phyloP scores from a whole-genome alignment of 139 green algal species.

The Nannochloris sp. region DNA sequence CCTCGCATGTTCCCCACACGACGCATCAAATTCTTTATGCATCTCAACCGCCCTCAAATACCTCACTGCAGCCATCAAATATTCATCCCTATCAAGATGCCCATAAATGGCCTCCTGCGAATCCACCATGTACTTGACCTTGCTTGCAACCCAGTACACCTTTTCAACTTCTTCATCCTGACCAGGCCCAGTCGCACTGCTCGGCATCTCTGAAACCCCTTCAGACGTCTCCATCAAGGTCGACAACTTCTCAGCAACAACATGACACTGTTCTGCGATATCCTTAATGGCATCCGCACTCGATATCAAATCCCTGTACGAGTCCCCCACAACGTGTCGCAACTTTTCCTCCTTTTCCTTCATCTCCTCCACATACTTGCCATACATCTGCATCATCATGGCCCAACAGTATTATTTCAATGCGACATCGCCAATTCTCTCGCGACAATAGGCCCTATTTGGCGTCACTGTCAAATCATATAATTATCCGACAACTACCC shows the following conservation, averaged over 20 bases:
- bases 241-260: constrained; percentile 45
- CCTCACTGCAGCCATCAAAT: constrained; percentile 68
- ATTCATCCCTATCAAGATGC: constrained; percentile 67
- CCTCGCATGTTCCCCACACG: constrained; percentile 1
- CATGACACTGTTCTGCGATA: constrained; percentile 56
- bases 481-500: neutral
- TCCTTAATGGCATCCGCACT: constrained; percentile 81
- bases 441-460: neutral
- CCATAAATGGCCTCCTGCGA: constrained; percentile 95
- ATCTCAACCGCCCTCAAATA: constrained; percentile 67
- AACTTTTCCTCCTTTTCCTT: constrained; percentile 85
- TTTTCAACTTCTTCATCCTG: constrained; percentile 14
- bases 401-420: neutral
- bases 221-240: constrained; percentile 37
- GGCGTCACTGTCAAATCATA: neutral
- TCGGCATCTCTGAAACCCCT: neutral
- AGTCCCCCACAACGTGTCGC: constrained; percentile 73
- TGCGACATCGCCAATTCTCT: neutral
- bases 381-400: neutral
- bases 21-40: constrained; percentile 25
- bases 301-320: constrained; percentile 90
- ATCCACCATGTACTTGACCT: constrained; percentile 93
- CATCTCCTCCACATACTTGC: constrained; percentile 52
- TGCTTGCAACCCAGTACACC: constrained; percentile 63
- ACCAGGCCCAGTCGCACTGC: neutral